phyloP scores from a whole-genome alignment of 768 basidiomycete genomes.

The Naganishia vaughanmartiniae region DNA sequence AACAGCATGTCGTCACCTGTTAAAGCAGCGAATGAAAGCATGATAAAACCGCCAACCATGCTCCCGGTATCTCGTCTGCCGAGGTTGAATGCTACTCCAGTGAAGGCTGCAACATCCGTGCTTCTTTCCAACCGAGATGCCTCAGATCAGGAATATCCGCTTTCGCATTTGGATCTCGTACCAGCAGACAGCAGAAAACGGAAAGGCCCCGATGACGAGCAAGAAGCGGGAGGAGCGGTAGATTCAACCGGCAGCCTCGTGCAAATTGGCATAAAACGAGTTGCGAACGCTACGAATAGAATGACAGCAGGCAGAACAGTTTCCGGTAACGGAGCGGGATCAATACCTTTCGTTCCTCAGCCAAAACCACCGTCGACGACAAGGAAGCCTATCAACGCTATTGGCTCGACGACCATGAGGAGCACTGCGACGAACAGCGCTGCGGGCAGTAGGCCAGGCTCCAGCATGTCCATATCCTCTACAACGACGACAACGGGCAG shows the following conservation, averaged over 20 bases:
- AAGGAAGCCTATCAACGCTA: slow-evolving; percentile 20
- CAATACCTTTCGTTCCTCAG: slow-evolving; percentile 10
- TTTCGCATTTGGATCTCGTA: background rate
- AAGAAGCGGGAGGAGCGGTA: background rate
- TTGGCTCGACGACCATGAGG: slow-evolving; percentile 21
- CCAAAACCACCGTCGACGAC: slow-evolving; percentile 20
- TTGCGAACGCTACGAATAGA: background rate
- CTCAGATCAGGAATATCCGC: background rate
- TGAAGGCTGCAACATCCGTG: slow-evolving; percentile 5
- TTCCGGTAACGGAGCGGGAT: background rate
- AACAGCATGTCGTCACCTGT: slow-evolving; percentile 11
- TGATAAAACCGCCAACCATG: slow-evolving; percentile 19
- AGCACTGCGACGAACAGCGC: background rate
- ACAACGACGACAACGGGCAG: slow-evolving; percentile 6
- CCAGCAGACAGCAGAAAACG: slow-evolving; percentile 2
- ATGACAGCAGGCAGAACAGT: background rate
- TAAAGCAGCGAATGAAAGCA: slow-evolving; percentile 19
- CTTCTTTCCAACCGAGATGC: background rate
- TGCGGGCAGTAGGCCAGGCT: slow-evolving; percentile 10
- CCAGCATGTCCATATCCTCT: slow-evolving; percentile 15
- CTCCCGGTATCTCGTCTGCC: slow-evolving; percentile 13
- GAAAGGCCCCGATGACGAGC: slow-evolving; percentile 26
- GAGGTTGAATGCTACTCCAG: slow-evolving; percentile 16
- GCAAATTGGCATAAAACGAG: background rate
- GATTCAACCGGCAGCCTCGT: background rate